Base-by-base conservation (phyloP, 208 protist genomes). In the Leishmania tarentolae region DNA sequence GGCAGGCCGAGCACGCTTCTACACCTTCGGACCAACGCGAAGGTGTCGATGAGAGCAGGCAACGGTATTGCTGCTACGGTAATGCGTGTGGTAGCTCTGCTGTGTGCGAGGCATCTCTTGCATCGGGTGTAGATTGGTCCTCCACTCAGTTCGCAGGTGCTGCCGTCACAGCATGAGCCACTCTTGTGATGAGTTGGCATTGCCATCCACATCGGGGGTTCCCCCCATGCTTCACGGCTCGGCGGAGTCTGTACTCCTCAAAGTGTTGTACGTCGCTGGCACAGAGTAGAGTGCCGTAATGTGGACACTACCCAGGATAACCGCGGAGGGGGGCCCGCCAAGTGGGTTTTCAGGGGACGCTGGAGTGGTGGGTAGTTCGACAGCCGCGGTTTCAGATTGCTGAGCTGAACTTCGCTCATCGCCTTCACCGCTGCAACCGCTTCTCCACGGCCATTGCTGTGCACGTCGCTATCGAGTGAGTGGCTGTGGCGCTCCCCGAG, bases 211-310 rank as follows among this genome's bases (percentile, higher is more conserved):
- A 61, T 61, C 24, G 24, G 4, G 11, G 56, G 56, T n/a, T n/a
- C n/a, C 28, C 24, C 8, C 6, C 17, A 61, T 31, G 56, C 56
- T 61, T 61, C 56, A 24, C 17, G 24, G 56, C 56, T 13, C 56
- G 24, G 28, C 79, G 61, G 17, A 86, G 75, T 17, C 79, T 56
- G 46, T 81, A 78, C 78, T 89, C 83, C 8, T 89, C 79, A 3
- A 87, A 73, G 4, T 76, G 50, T 72, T 91, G 83, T 35, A 88
- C 86, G 35, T 86, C 78, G 8, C 50, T 47, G 28, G 86, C 81
- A 72, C 88, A 91, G 69, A 21, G 68, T 35, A 76, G 50, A 50
- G 88, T n/a, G 57, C 89, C 86, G 68, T 87, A 83, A 1, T 69
- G 83, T n/a, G 86, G 88, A 31, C 79, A 56, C 37, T 78, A n/a